Evolutionary conservation across 2,329 filamentous ascomycete species (phyloP), one percentile per base, ranked within the genome.

Genomic region (Fusarium sp.): DNA sequence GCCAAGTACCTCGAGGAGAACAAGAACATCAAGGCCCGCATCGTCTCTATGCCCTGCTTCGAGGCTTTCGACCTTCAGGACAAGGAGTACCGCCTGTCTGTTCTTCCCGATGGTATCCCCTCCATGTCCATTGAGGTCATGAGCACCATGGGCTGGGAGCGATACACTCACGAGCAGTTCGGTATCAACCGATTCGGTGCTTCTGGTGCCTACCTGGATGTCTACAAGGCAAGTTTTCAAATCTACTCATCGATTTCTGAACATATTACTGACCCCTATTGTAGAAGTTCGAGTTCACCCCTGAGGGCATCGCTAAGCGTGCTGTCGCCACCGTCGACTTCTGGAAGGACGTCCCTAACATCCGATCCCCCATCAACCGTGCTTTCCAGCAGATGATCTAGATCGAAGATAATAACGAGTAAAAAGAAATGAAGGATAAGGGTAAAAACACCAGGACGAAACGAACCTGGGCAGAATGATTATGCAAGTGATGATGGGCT

Each of bases 101-200:
- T 97, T 72, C 89, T 99, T 68, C 96, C 95, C 75, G 94, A 97
- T 79, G 94, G 94, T 73, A 95, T 97, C 79, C 95, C 96, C 72
- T 89, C 94, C 67, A 82, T 99, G 82, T 96, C 92, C 57, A 92
- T 99, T 74, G 96, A 99, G 87, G 94, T 94, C 80, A 96, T 97
- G 92, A 92, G 88, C 82, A 99, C 96, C 74, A 90, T 97, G 83
- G 96, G 96, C 75, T 99, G 96, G 96, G 94, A 98, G 89, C 92
- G 95, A 82, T 99, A 98, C 86, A 92, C 94, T 62, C 95, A 99
- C 84, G 96, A 99, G 89, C 96, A 99, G 86, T 99, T 99, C 78
- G 96, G 96, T 80, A 90, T 99, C 73, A 99, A 99, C 91, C 90
- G 96, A 80, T 99, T 99, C 83, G 96, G 96, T 89, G 95, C 95